Conservation (phyloP, 2,329 filamentous ascomycete species). For the Tetracladium maxilliforme region DNA sequence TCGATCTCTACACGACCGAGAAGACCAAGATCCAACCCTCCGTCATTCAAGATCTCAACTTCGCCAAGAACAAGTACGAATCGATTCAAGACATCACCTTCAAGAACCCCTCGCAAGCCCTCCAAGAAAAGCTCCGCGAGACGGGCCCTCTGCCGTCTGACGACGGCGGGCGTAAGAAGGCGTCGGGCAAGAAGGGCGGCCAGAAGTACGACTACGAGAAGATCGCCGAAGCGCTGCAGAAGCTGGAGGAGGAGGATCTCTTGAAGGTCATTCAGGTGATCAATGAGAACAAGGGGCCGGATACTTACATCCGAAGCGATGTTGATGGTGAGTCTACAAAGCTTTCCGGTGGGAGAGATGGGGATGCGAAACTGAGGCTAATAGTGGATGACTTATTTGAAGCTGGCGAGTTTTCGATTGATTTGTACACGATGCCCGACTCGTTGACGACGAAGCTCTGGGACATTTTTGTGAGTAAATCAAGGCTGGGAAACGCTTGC, state of each 20-base stretch:
- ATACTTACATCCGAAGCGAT: slow-evolving; percentile 96
- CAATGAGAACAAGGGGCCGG: slow-evolving; percentile 87
- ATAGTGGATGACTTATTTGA: slow-evolving; percentile 17
- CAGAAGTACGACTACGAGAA: slow-evolving; percentile 95
- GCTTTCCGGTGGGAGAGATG: slow-evolving; percentile 2
- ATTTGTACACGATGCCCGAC: slow-evolving; percentile 94
- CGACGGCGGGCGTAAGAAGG: slow-evolving; percentile 45
- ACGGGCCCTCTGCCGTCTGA: slow-evolving; percentile 75
- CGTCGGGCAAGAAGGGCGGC: slow-evolving; percentile 38
- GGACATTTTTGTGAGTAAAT: too few species aligned
- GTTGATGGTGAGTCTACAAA: slow-evolving; percentile 70
- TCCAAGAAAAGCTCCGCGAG: slow-evolving; percentile 66
- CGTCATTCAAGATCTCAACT: slow-evolving; percentile 84
- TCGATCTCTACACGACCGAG: slow-evolving; percentile 69
- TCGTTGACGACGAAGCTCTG: slow-evolving; percentile 82
- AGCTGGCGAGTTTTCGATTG: slow-evolving; percentile 97
- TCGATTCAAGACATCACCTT: slow-evolving; percentile 69
- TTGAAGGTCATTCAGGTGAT: slow-evolving; percentile 95
- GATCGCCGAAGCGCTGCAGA: slow-evolving; percentile 80
- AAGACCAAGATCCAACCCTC: slow-evolving; percentile 73
- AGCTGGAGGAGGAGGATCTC: slow-evolving; percentile 83
- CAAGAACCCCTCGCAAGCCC: slow-evolving; percentile 82
- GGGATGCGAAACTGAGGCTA: slow-evolving; percentile 9
- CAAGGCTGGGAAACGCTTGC: too few species aligned
- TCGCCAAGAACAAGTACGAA: slow-evolving; percentile 69